Evolutionary conservation across 148 eudicot genomes (phyloP).

Genomic region (Chenopodium formosanum): DNA sequence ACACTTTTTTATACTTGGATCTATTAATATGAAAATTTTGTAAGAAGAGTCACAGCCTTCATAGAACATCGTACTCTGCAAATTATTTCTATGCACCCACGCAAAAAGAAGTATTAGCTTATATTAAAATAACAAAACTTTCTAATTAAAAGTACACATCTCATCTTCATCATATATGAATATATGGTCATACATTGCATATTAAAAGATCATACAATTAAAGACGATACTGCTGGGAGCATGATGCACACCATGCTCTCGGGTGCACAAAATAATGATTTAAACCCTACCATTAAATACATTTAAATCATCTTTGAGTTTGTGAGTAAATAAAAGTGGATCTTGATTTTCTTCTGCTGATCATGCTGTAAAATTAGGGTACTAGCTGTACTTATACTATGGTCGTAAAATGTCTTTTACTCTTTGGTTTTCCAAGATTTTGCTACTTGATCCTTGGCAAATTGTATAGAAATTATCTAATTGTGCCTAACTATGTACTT

Average conservation of each 20-base stretch:
- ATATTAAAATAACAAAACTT: too few species aligned
- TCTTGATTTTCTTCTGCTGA: not conserved
- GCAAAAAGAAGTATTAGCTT: too few species aligned
- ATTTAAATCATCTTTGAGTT: too few species aligned
- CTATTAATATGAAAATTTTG: not conserved
- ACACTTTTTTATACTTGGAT: not conserved
- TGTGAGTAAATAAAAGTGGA: not conserved
- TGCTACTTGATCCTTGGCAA: not conserved
- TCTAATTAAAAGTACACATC: too few species aligned
- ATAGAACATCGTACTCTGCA: too few species aligned
- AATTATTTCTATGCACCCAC: too few species aligned
- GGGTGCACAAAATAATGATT: too few species aligned
- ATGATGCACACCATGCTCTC: too few species aligned
- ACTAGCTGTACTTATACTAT: not conserved
- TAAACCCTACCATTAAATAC: not conserved
- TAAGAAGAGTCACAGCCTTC: not conserved
- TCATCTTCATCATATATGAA: too few species aligned
- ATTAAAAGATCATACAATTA: too few species aligned
- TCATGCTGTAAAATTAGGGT: not conserved
- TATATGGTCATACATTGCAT: too few species aligned
- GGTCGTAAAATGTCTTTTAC: not conserved
- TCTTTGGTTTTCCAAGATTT: not conserved
- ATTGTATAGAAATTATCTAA: not conserved
- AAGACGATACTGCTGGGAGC: too few species aligned
- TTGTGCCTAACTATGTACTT: not conserved